Evolutionary conservation across 1,284 basidiomycete species (phyloP), one percentile per base, ranked within the genome.

Genomic region (Ganoderma lucidum): DNA sequence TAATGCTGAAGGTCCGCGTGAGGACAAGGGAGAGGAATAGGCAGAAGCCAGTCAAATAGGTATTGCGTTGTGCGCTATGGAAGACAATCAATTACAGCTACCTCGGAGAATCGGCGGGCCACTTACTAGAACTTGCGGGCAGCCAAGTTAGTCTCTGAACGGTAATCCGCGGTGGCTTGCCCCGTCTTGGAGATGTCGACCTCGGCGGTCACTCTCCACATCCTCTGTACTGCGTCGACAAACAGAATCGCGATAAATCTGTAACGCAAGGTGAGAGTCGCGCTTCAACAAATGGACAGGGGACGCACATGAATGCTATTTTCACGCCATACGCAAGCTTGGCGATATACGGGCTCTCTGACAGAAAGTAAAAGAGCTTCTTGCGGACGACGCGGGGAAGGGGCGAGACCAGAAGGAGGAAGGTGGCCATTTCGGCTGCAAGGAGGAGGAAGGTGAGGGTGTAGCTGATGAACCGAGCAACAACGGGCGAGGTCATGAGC

Each of bases 1-100:
- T 89, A 79, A 98, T 94, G 82, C 93, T 93, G 84, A 97, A 97
- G 5, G 94, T 96, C 75, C 96, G 92, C 9, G 96, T 93, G 74
- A 98, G 91, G 75, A 98, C 93, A 66, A 97, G 90, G 19, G 95
- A 96, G 42, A 98, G 91, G 91, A 98, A 98, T 59, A 99, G 87
- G 66, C 93, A 96, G 80, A 96, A 95, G 0, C 95, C 95, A 14
- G 96, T 98, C 28, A 98, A 87, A 81, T 98, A 98, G 70, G 93
- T 89, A 76, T 95, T 95, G 64, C 93, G 84, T 77, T 95, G 93
- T 0, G 93, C 90, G 82, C 93, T 93, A 37, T 8, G 45, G 9
- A 9, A 48, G 39, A 42, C 28, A 28, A 30, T 37, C 1, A 32
- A 9, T 17, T 1, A 32, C 53, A 35, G 15, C 15, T n/a, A 9